phyloP scores from a whole-genome alignment of 371 early-diverging fungal species.

The Rhizopus delemar region DNA sequence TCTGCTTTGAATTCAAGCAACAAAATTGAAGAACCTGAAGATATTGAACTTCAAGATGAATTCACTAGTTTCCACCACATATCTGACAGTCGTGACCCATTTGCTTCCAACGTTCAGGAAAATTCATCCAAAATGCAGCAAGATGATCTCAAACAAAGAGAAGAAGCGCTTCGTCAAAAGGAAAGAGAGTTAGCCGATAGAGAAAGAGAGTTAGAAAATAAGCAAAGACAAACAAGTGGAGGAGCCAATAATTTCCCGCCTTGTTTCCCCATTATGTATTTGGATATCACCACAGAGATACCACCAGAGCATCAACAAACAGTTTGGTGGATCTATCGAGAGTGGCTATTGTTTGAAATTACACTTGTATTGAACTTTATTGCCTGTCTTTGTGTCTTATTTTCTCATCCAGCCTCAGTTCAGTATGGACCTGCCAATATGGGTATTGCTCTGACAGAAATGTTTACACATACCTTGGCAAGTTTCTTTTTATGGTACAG shows the following conservation, averaged over 20 bases:
- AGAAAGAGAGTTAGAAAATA: slow-evolving; percentile 59
- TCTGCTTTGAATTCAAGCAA: slow-evolving; percentile 49
- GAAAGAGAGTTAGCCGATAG: slow-evolving; percentile 70
- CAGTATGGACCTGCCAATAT: slow-evolving; percentile 73
- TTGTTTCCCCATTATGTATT: slow-evolving; percentile 81
- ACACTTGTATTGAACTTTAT: slow-evolving; percentile 80
- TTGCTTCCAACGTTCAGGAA: slow-evolving; percentile 4
- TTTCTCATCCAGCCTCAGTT: slow-evolving; percentile 67
- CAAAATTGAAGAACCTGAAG: slow-evolving; percentile 23
- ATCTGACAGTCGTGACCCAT: slow-evolving; percentile 42
- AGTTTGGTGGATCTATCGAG: slow-evolving; percentile 69
- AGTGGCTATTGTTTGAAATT: slow-evolving; percentile 76
- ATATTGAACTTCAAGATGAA: slow-evolving; percentile 27
- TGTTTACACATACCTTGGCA: slow-evolving; percentile 74
- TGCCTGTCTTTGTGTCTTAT: slow-evolving; percentile 71
- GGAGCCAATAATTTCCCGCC: slow-evolving; percentile 84
- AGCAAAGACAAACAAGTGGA: slow-evolving; percentile 24
- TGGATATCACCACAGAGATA: slow-evolving; percentile 76
- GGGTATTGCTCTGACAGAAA: slow-evolving; percentile 75
- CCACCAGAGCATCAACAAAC: slow-evolving; percentile 65
- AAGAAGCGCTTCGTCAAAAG: slow-evolving; percentile 65
- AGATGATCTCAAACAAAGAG: slow-evolving; percentile 33
- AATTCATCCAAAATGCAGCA: background rate
- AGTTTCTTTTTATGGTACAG: slow-evolving; percentile 90
- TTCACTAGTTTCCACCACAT: slow-evolving; percentile 41